phyloP scores from a whole-genome alignment of 495 filamentous ascomycete species.

The Durotheca rogersii region DNA sequence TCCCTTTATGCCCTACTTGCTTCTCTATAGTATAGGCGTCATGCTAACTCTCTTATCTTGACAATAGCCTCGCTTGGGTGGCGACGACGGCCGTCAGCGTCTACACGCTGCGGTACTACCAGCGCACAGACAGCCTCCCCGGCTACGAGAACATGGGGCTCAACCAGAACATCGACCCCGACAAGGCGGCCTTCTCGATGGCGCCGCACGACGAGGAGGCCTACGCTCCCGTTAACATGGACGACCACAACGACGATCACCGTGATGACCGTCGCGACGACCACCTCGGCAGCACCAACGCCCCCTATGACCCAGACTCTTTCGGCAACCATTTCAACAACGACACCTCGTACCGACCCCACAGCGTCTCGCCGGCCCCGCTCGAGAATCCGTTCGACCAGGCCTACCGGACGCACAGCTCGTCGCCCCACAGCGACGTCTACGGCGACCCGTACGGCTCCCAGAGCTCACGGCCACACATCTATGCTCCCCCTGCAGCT shows the following conservation, averaged over 20 bases:
- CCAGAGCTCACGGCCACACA: conserved; percentile 20
- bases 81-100: conserved; percentile 72
- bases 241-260: conserved; percentile 44
- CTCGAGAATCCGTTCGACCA: conserved; percentile 48
- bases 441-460: conserved; percentile 38
- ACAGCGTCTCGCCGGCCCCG: conserved; percentile 34
- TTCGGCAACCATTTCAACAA: conserved; percentile 34
- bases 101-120: conserved; percentile 76
- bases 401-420: conserved; percentile 36
- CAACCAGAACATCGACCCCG: conserved; percentile 56
- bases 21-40: no score
- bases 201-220: conserved; percentile 57
- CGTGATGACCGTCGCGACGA: conserved; percentile 17
- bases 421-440: conserved; percentile 29
- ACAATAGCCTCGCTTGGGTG: conserved; percentile 75
- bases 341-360: conserved; percentile 35
- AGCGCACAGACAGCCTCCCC: conserved; percentile 73
- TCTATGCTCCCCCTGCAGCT: conserved; percentile 41
- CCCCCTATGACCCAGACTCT: conserved; percentile 37
- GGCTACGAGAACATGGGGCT: conserved; percentile 59
- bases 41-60: no score
- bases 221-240: conserved; percentile 48
- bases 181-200: conserved; percentile 59
- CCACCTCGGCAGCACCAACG: no score
- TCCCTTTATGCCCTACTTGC: no score